These are phyloP conservation scores for Fulvia fulva DNA, from an alignment of 2,329 filamentous ascomycete genomes.

Conservation along the genomic window DNA sequence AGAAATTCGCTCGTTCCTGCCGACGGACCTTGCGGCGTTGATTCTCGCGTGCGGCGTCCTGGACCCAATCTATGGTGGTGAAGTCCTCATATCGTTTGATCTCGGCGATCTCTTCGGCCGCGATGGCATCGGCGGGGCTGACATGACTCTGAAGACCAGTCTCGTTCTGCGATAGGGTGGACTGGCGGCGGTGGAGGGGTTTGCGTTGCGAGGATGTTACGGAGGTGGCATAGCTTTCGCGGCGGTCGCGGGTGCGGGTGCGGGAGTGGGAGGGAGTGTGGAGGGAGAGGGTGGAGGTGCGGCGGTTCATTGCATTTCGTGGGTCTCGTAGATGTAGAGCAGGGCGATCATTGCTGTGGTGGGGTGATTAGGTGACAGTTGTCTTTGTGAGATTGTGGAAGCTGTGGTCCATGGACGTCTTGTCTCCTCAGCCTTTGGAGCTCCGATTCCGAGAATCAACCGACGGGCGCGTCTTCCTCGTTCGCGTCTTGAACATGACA, in stretches of 20 bases:
- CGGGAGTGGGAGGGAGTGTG: constrained; percentile 19
- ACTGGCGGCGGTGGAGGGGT: constrained; percentile 60
- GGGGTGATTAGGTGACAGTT: background rate
- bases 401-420: background rate
- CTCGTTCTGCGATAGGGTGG: constrained; percentile 61
- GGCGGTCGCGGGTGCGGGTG: constrained; percentile 17
- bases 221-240: constrained; percentile 22
- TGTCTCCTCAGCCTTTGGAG: background rate
- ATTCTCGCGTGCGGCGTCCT: constrained; percentile 91
- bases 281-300: constrained; percentile 36
- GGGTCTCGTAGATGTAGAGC: background rate
- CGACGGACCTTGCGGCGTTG: constrained; percentile 71
- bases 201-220: constrained; percentile 11
- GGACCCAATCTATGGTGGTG: constrained; percentile 98
- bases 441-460: background rate
- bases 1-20: constrained; percentile 67
- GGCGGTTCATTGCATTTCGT: constrained; percentile 44
- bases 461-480: background rate
- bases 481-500: constrained; percentile 2
- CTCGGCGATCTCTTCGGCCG: constrained; percentile 92
- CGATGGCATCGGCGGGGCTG: constrained; percentile 61
- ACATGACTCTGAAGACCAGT: constrained; percentile 53
- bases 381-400: background rate
- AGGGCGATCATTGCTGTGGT: background rate
- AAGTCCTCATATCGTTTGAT: constrained; percentile 99